Base-by-base conservation (phyloP, 371 early-diverging fungal genomes). In the Scutellospora calospora region DNA sequence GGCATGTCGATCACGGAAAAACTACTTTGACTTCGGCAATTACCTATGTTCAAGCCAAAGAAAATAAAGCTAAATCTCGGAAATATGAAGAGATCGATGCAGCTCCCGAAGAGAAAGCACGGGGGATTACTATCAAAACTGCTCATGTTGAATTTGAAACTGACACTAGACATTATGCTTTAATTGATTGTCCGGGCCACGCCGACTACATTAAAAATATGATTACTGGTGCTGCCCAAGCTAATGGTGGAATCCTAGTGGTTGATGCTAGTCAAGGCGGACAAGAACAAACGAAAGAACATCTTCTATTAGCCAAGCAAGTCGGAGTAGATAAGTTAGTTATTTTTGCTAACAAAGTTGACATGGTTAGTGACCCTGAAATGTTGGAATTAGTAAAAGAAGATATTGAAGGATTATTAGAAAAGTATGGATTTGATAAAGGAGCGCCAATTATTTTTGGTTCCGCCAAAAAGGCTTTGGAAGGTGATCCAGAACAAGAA, bases 1-100 rank as follows among this genome's bases (percentile, higher is more conserved):
- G 99, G 78, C 99, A 99, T 90, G 99, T 99, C 82, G 99, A 99
- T 87, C 99, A 99, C 92, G 99, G 99, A 76, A 99, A 99, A 92
- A 98, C 99, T 27, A 99, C 99, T 22, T 94, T 99, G 86, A 99
- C 99, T 20, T 98, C 98, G 65, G 99, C 99, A 81, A 99, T 99
- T 85, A 98, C 99, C 84, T 98, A 91, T 95, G 95, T 71, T 89
- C 97, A 78, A 60, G 83, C 88, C 75, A 83, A 86, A 52, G 97
- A 96, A 69, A n/a, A n/a, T n/a, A 87, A 89, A 75, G 97, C 96
- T n/a, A 86, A 96, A 87, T 97, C 95, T 92, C 91, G 90, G 85
- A 98, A 95, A 86, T 99, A 99, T 89, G 91, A 92, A 80, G 94
- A 97, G 81, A 98, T 98, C 81, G 99, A 98, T 87, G 98, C 97